Percentiles rank a stretch among this genome's conserved stretches.
These are phyloP conservation scores for Laguncularia racemosa DNA, from an alignment of 345 rosid species.

Conservation along the genomic window DNA sequence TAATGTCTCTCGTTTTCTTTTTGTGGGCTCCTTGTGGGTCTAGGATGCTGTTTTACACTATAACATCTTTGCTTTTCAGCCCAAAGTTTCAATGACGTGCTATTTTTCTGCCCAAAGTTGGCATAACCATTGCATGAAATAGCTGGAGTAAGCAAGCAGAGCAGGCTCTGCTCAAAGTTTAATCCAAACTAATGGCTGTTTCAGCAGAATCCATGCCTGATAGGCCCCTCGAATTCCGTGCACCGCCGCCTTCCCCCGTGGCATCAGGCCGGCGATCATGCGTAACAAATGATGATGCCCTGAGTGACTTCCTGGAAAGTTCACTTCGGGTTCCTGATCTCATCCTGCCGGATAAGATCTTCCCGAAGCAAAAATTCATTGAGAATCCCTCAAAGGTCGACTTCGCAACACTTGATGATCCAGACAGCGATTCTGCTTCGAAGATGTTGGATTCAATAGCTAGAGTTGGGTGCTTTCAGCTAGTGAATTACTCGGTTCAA, in stretches of 20 bases:
- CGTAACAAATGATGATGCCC: constrained; percentile 65
- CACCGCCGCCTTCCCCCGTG: constrained; percentile 86
- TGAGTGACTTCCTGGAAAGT: constrained; percentile 66
- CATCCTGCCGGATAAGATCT: constrained; percentile 64
- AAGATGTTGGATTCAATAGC: constrained; percentile 43
- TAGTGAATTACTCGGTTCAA: constrained; percentile 59
- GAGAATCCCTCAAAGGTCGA: constrained; percentile 58
- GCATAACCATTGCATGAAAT: too few species aligned
- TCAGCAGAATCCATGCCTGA: constrained; percentile 44
- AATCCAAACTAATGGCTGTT: constrained; percentile 15
- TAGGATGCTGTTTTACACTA: too few species aligned
- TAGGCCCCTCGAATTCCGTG: constrained; percentile 61
- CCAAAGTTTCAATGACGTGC: too few species aligned
- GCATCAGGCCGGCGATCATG: constrained; percentile 69
- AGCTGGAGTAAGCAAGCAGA: too few species aligned
- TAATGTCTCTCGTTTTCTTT: too few species aligned
- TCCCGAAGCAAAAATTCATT: constrained; percentile 59
- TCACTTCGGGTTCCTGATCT: constrained; percentile 75
- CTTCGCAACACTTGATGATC: constrained; percentile 24
- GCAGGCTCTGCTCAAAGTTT: too few species aligned
- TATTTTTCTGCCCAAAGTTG: too few species aligned
- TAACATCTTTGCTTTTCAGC: too few species aligned
- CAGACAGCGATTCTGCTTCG: constrained; percentile 19
- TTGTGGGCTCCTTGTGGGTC: too few species aligned
- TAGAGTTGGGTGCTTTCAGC: constrained; percentile 73